These are phyloP conservation scores for Aureobasidium namibiae DNA, from an alignment of 2,329 filamentous ascomycete genomes.

Conservation along the genomic window DNA sequence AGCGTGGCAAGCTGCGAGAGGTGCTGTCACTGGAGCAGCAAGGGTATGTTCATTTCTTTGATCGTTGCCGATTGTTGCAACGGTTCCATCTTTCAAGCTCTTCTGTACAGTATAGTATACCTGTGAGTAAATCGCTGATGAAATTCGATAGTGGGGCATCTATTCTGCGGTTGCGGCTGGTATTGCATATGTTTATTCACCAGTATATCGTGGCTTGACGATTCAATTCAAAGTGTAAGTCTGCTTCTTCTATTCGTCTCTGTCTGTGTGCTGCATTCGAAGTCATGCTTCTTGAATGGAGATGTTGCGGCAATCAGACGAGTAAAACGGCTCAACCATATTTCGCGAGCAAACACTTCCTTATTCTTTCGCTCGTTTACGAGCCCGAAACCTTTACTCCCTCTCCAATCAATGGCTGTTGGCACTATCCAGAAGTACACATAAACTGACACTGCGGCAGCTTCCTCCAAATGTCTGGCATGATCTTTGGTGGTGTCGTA, in stretches of 20 bases:
- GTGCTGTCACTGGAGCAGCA: conserved; percentile 57
- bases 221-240: conserved; percentile 70
- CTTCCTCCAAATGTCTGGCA: conserved; percentile 76
- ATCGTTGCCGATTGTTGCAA: too few relatives aligned
- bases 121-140: too few relatives aligned
- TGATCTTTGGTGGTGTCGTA: conserved; percentile 71
- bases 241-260: not conserved
- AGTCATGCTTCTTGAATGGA: not conserved
- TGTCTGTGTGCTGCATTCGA: conserved; percentile 20
- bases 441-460: conserved; percentile 33
- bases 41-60: conserved; percentile 41
- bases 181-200: conserved; percentile 56
- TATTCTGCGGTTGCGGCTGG: conserved; percentile 54
- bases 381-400: too few relatives aligned
- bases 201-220: conserved; percentile 63
- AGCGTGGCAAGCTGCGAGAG: conserved; percentile 62
- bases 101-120: not conserved
- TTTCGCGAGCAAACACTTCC: too few relatives aligned
- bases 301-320: not conserved
- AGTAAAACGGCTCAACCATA: not conserved
- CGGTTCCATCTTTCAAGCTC: not conserved
- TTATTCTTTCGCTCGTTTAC: too few relatives aligned
- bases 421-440: too few relatives aligned
- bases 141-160: conserved; percentile 56
- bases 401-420: too few relatives aligned